phyloP scores from a whole-genome alignment of 2,329 filamentous ascomycete species.

The Aureobasidium namibiae region DNA sequence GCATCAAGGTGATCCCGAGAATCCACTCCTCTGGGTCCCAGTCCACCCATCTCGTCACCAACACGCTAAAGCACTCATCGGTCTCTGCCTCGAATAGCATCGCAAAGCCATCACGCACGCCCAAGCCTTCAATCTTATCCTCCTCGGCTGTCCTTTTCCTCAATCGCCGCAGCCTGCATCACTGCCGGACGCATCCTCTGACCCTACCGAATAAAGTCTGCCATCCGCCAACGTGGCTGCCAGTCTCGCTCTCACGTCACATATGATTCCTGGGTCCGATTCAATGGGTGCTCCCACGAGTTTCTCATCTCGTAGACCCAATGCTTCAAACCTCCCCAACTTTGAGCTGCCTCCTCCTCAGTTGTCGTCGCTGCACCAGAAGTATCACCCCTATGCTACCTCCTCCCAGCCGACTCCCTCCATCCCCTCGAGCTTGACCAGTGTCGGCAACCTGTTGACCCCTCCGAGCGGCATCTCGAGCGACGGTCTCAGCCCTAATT shows the following conservation, averaged over 20 bases:
- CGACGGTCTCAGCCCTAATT: constrained; percentile 55
- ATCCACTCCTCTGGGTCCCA: constrained; percentile 3
- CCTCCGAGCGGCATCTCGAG: constrained; percentile 51
- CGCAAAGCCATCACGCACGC: constrained; percentile 2
- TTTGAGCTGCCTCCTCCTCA: constrained; percentile 62
- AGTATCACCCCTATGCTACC: constrained; percentile 38
- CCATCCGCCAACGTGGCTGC: constrained; percentile 52
- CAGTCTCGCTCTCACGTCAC: constrained; percentile 50
- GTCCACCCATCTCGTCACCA: background rate
- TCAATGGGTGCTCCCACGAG: constrained; percentile 54
- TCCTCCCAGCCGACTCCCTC: constrained; percentile 38
- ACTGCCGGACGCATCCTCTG: background rate
- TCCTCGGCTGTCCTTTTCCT: constrained; percentile 5
- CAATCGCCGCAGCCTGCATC: constrained; percentile 9
- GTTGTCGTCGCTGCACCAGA: constrained; percentile 40
- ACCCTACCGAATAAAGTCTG: constrained; percentile 9
- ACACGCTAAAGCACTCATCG: background rate
- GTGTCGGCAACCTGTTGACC: constrained; percentile 55
- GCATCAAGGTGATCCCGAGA: background rate
- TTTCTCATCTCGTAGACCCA: constrained; percentile 62
- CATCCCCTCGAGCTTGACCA: constrained; percentile 39
- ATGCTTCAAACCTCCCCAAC: constrained; percentile 58
- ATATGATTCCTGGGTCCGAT: constrained; percentile 56
- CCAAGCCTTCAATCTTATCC: background rate
- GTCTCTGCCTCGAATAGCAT: constrained; percentile 3